phyloP scores from a whole-genome alignment of 164 flowering plant genomes.

The Magnolia officinalis region DNA sequence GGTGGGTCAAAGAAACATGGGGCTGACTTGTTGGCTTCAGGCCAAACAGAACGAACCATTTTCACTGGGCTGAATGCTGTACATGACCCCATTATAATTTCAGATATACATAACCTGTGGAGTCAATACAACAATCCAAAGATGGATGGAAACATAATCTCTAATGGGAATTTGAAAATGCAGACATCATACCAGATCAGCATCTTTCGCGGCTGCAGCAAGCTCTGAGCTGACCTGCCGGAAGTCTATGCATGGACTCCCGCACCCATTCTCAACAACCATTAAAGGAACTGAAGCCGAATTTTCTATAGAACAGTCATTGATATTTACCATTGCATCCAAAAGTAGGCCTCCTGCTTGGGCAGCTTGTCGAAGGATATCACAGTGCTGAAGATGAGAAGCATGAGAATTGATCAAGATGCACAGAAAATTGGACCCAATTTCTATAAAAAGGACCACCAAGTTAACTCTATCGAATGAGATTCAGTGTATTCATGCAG shows the following conservation, averaged over 20 bases:
- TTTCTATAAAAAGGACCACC: neutral
- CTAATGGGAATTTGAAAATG: neutral
- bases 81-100: no score
- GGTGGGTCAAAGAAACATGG: no score
- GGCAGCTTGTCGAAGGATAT: conserved; percentile 91
- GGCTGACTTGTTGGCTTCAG: no score
- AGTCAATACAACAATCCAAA: neutral
- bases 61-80: no score
- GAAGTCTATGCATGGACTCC: conserved; percentile 95
- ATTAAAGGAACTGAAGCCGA: conserved; percentile 65
- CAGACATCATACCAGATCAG: conserved; percentile 72
- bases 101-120: neutral
- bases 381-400: conserved; percentile 66
- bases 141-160: neutral
- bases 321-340: conserved; percentile 75
- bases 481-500: neutral
- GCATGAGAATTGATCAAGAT: neutral
- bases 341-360: conserved; percentile 92
- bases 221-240: conserved; percentile 98
- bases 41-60: no score
- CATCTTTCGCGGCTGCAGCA: conserved; percentile 92
- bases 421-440: neutral
- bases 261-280: conserved; percentile 99
- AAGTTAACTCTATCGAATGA: neutral
- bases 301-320: conserved; percentile 46